Conservation (phyloP, 2,329 filamentous ascomycete genomes). For the Beauveria brongniartii region DNA sequence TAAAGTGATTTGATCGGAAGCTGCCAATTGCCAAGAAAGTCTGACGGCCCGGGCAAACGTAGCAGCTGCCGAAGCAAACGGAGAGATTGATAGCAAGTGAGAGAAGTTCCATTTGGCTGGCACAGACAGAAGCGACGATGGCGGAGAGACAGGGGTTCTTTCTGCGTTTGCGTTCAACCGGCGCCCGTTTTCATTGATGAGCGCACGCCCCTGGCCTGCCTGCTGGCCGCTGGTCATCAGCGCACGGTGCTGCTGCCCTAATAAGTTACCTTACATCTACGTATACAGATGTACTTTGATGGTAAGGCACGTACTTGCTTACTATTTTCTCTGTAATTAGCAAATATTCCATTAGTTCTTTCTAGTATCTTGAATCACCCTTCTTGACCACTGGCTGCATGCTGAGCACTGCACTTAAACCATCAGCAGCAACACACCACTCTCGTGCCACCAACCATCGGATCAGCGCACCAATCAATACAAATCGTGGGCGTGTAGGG, state of each 20-base stretch:
- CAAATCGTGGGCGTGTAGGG: neutral
- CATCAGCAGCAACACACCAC: no score
- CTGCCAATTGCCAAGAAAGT: neutral
- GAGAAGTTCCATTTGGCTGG: neutral
- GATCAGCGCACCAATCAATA: neutral
- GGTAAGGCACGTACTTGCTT: no score
- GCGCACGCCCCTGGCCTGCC: neutral
- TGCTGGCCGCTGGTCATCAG: neutral
- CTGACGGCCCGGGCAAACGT: neutral
- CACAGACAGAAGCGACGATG: neutral
- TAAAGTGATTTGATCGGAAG: neutral
- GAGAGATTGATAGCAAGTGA: neutral
- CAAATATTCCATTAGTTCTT: neutral
- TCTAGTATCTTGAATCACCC: neutral
- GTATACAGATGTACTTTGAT: no score
- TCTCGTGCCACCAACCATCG: no score
- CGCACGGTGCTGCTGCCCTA: neutral
- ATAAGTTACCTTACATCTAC: no score
- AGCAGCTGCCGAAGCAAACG: neutral
- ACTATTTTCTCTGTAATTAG: neutral
- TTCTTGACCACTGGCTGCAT: no score
- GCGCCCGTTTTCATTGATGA: neutral
- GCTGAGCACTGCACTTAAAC: neutral
- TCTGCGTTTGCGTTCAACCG: neutral
- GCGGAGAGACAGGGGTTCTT: neutral